Evolutionary conservation across 805 yeast genomes (phyloP).

Genomic region (Wickerhamomyces chambardii): DNA sequence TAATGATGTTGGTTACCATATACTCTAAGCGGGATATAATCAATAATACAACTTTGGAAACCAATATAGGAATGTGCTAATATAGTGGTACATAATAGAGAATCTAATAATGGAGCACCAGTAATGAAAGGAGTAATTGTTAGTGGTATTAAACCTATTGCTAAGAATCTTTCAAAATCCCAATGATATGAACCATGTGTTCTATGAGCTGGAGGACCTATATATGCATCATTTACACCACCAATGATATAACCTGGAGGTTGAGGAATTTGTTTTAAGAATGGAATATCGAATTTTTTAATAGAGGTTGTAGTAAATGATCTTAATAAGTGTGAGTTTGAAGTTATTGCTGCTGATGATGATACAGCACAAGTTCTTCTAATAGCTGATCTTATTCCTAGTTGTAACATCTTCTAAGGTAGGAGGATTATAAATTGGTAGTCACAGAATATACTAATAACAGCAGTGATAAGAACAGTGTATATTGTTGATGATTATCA

Average conservation of each 20-base stretch:
- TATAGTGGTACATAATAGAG: slow-evolving; percentile 54
- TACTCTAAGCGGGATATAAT: slow-evolving; percentile 82
- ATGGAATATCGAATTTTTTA: slow-evolving; percentile 30
- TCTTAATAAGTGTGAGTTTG: too few species aligned
- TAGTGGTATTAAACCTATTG: slow-evolving; percentile 70
- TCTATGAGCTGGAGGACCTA: slow-evolving; percentile 51
- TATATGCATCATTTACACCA: slow-evolving; percentile 85
- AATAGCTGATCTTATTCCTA: not conserved
- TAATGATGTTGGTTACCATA: slow-evolving; percentile 69
- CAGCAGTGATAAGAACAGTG: too few species aligned
- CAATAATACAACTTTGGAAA: slow-evolving; percentile 83
- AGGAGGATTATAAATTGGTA: too few species aligned
- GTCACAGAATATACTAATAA: too few species aligned
- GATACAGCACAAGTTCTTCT: not conserved
- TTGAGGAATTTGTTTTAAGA: slow-evolving; percentile 58
- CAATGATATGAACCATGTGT: slow-evolving; percentile 87
- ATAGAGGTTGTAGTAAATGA: slow-evolving; percentile 16
- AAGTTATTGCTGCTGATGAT: too few species aligned
- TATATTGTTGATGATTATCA: too few species aligned
- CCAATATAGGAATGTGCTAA: slow-evolving; percentile 82
- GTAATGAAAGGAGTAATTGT: slow-evolving; percentile 66
- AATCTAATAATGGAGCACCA: slow-evolving; percentile 71
- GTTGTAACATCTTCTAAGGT: not conserved
- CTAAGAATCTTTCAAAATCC: slow-evolving; percentile 74
- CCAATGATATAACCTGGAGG: slow-evolving; percentile 90